phyloP scores from a whole-genome alignment of 2,329 filamentous ascomycete genomes.

The Diaporthe australafricana region DNA sequence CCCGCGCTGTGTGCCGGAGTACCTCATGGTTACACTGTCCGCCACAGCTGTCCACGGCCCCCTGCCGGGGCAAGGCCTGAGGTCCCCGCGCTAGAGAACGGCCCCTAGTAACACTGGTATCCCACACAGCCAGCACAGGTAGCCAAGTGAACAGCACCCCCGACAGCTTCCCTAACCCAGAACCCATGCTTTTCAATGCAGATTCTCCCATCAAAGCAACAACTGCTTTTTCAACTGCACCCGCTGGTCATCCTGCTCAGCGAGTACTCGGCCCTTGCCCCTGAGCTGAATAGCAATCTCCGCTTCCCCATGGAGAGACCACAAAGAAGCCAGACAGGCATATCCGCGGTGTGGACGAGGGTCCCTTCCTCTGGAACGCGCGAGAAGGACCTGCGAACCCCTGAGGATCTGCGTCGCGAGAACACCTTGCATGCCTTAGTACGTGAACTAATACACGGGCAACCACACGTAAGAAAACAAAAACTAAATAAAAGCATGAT shows the following conservation, averaged over 20 bases:
- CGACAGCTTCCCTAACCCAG: conserved; percentile 28
- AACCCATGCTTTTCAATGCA: conserved; percentile 18
- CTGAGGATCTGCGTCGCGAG: conserved; percentile 29
- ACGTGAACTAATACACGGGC: conserved; percentile 21
- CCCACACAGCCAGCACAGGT: background rate
- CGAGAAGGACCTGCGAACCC: conserved; percentile 22
- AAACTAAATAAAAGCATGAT: conserved; percentile 13
- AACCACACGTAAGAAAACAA: conserved; percentile 8
- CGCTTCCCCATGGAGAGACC: conserved; percentile 4
- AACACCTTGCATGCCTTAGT: conserved; percentile 23
- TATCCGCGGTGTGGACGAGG: background rate
- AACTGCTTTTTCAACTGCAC: background rate
- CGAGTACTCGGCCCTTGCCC: background rate
- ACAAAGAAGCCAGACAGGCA: background rate
- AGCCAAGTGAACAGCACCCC: conserved; percentile 14
- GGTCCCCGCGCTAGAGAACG: conserved; percentile 28
- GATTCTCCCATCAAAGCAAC: no score
- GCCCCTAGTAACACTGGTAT: no score
- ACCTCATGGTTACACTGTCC: background rate
- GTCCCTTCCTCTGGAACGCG: conserved; percentile 6
- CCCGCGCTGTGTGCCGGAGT: background rate
- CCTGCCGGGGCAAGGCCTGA: conserved; percentile 14
- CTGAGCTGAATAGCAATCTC: conserved; percentile 15
- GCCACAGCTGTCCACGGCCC: background rate
- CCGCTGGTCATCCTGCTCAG: background rate